Evolutionary conservation across 2,329 filamentous ascomycete species (phyloP).

Genomic region (Thielaviopsis punctulata): DNA sequence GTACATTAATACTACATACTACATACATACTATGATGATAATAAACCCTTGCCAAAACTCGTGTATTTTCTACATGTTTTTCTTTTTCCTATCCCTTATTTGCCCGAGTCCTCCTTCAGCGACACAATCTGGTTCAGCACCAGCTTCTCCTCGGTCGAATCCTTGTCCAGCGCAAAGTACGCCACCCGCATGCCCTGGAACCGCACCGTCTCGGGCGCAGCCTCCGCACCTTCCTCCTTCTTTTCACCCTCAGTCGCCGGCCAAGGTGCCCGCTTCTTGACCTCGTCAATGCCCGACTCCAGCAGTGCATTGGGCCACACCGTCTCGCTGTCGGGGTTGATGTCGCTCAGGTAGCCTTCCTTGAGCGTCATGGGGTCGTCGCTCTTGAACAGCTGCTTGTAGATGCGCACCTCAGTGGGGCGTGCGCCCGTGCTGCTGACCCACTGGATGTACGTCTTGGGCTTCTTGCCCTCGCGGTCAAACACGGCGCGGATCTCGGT

Average conservation of each 20-base stretch:
- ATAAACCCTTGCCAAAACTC: too few species aligned
- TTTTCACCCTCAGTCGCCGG: slow-evolving; percentile 59
- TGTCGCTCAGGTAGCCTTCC: slow-evolving; percentile 66
- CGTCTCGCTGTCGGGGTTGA: slow-evolving; percentile 71
- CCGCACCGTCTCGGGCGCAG: slow-evolving; percentile 56
- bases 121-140: slow-evolving; percentile 85
- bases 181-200: slow-evolving; percentile 87
- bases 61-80: not conserved
- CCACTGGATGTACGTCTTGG: slow-evolving; percentile 85
- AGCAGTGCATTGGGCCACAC: slow-evolving; percentile 65
- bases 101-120: slow-evolving; percentile 72
- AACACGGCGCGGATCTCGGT: slow-evolving; percentile 45
- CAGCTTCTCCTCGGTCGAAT: slow-evolving; percentile 62
- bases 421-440: slow-evolving; percentile 46
- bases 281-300: slow-evolving; percentile 67
- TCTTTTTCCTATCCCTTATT: slow-evolving; percentile 19
- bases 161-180: slow-evolving; percentile 68
- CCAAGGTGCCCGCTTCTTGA: slow-evolving; percentile 60
- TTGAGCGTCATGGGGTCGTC: slow-evolving; percentile 63
- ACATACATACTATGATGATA: too few species aligned
- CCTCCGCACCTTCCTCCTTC: slow-evolving; percentile 27
- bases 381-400: slow-evolving; percentile 73
- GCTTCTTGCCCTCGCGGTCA: slow-evolving; percentile 53
- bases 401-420: slow-evolving; percentile 58
- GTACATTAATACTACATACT: too few species aligned